A percentile compares a stretch with the other conserved stretches of the same genome.
Conservation (phyloP, 331 rosid species). For the Cydonia oblonga region DNA sequence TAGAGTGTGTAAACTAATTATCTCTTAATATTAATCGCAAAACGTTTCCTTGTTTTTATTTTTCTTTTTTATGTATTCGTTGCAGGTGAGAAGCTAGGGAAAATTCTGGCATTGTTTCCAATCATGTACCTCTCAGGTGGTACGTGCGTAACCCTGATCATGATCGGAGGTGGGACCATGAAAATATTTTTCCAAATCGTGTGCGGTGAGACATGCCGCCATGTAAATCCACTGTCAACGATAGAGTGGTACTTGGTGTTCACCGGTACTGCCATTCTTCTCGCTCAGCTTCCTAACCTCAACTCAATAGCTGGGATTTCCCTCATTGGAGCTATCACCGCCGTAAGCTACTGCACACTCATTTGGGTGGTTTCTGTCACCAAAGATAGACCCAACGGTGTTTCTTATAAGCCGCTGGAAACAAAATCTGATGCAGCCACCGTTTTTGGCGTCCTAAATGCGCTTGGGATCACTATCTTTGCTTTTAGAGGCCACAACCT, state of each 20-base stretch:
- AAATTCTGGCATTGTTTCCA: slow-evolving; percentile 46
- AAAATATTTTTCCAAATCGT: slow-evolving; percentile 47
- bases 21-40: too few relatives aligned
- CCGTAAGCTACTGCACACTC: slow-evolving; percentile 43
- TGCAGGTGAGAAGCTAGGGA: slow-evolving; percentile 59
- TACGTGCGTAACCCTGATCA: slow-evolving; percentile 67
- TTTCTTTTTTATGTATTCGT: not conserved
- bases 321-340: slow-evolving; percentile 50
- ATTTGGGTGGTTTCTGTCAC: slow-evolving; percentile 45
- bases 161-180: slow-evolving; percentile 68
- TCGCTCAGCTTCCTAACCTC: slow-evolving; percentile 76
- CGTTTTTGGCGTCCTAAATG: slow-evolving; percentile 34
- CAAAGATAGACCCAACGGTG: slow-evolving; percentile 21
- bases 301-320: slow-evolving; percentile 69
- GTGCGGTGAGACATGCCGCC: slow-evolving; percentile 15
- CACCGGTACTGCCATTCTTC: slow-evolving; percentile 37
- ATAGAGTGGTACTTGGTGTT: slow-evolving; percentile 62
- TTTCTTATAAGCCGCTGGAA: slow-evolving; percentile 26
- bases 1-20: too few relatives aligned
- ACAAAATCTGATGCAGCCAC: slow-evolving; percentile 16
- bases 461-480: slow-evolving; percentile 60
- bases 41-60: too few relatives aligned
- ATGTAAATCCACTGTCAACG: slow-evolving; percentile 14
- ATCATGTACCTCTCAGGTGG: slow-evolving; percentile 74
- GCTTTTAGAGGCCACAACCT: slow-evolving; percentile 82